Base-by-base conservation (phyloP, 2,329 filamentous ascomycete genomes). In the Trichoderma aggressivum region DNA sequence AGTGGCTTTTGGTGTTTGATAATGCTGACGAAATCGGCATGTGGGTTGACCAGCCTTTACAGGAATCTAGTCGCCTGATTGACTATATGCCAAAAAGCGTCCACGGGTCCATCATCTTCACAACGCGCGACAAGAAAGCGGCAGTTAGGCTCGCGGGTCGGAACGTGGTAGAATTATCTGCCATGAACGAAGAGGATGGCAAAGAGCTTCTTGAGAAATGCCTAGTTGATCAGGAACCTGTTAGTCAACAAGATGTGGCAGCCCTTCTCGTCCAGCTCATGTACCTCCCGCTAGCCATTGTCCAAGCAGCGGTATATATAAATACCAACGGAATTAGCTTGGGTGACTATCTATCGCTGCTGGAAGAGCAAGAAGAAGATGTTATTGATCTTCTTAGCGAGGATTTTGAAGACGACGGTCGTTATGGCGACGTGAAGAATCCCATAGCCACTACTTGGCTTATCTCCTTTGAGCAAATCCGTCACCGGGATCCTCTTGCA, bases 1-100 rank as follows among this genome's bases (percentile, higher is more conserved):
- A 72, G 1, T 85, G 82, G 84, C 75, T 86, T 1, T 70, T 85
- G 53, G 75, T 86, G 50, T 64, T 85, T n/a, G 83, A 86, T 68
- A 85, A 84, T 63, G 81, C 81, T 14, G 82, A 85, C 68, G 81
- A 85, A 70, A 61, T 62, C 5, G 70, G 78, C 1, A 70, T 83
- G 2, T 68, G 82, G 0, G 76, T 78, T 50, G 73, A 73, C 26
- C 11, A 70, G 7, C 47, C 72, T 7, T 53, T 7, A 24, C 47
- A 24, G 21, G 47, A 53, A 12, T 7, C 47, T 21, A 24, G 21
- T 24, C 11, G 67, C 6, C 72, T 81, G 2, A 55, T 36, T 1
- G 66, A 78, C 6, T 77, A 77, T 72, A 73, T 84, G 7, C 82
- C 80, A 0, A 59, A 59, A 0, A 74, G 36, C 16, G 12, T 26